Evolutionary conservation across 805 yeast species (phyloP).

Genomic region (Candida oleophila): DNA sequence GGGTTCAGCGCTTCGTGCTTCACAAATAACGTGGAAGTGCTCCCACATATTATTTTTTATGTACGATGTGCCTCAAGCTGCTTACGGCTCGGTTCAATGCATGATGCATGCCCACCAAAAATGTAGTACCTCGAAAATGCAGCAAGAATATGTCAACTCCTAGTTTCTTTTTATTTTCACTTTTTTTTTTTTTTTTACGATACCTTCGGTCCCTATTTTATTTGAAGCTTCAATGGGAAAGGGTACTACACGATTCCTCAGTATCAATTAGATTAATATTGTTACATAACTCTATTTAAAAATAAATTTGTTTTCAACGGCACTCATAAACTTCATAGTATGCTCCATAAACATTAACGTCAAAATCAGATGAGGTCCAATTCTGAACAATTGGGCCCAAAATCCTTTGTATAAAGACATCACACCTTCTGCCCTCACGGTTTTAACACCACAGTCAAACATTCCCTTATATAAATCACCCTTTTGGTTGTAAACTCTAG

Average conservation of each 20-base stretch:
- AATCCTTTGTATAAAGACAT: slow-evolving; percentile 92
- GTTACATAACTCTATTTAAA: too few relatives aligned
- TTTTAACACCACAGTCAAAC: slow-evolving; percentile 82
- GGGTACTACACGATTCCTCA: too few relatives aligned
- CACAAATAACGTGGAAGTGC: background rate
- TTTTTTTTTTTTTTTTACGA: too few relatives aligned
- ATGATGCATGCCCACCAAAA: too few relatives aligned
- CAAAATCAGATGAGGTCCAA: slow-evolving; percentile 92
- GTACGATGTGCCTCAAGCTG: background rate
- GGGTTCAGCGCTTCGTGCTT: background rate
- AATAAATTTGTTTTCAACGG: slow-evolving; percentile 22
- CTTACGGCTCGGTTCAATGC: too few relatives aligned
- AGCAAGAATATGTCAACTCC: too few relatives aligned
- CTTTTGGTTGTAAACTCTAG: slow-evolving; percentile 93
- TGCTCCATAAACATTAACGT: slow-evolving; percentile 95
- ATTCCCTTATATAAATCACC: slow-evolving; percentile 86
- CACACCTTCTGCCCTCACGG: slow-evolving; percentile 80
- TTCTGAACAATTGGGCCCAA: slow-evolving; percentile 85
- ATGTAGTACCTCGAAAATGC: too few relatives aligned
- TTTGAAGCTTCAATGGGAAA: too few relatives aligned
- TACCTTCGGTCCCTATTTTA: too few relatives aligned
- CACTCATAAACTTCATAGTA: slow-evolving; percentile 62
- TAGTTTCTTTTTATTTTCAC: too few relatives aligned
- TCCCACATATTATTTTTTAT: background rate
- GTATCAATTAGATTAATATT: too few relatives aligned